A percentile compares a stretch with the other conserved stretches of the same genome.
These are phyloP conservation scores for Schwanniomyces sp. DNA, from an alignment of 805 yeast species.

Conservation along the genomic window DNA sequence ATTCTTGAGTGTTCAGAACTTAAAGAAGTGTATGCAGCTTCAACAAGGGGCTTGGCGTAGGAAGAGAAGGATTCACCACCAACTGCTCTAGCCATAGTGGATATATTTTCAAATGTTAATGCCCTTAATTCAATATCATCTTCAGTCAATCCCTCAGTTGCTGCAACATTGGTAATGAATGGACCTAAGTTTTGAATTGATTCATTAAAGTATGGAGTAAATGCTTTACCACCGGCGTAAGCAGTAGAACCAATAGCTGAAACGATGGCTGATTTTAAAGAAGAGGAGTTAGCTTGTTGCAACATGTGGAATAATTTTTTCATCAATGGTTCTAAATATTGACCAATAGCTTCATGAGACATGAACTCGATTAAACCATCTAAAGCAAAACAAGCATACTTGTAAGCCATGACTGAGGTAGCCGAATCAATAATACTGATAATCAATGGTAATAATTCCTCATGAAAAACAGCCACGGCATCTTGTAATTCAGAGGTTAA, in stretches of 20 bases:
- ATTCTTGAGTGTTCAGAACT: constrained; percentile 77
- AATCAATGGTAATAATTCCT: constrained; percentile 77
- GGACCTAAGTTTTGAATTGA: constrained; percentile 82
- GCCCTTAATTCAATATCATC: constrained; percentile 92
- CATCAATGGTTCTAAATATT: constrained; percentile 86
- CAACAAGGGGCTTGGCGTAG: constrained; percentile 83
- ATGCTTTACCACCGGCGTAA: constrained; percentile 87
- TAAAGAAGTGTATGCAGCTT: constrained; percentile 80
- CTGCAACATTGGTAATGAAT: constrained; percentile 67
- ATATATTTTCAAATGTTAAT: constrained; percentile 86
- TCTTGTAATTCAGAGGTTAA: constrained; percentile 85
- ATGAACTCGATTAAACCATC: constrained; percentile 92
- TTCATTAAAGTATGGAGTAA: constrained; percentile 79
- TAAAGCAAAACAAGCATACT: constrained; percentile 85
- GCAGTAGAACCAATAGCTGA: constrained; percentile 98
- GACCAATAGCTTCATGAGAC: constrained; percentile 79
- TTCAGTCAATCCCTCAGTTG: constrained; percentile 75
- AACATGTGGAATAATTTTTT: constrained; percentile 84
- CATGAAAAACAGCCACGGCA: constrained; percentile 80
- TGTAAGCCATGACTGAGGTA: constrained; percentile 77
- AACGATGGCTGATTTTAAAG: constrained; percentile 78
- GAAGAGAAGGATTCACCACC: constrained; percentile 86
- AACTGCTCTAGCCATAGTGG: constrained; percentile 95
- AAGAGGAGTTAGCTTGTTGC: constrained; percentile 68
- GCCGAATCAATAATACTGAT: constrained; percentile 87